Evolutionary conservation across 164 flowering plant species (phyloP), one percentile per base, ranked within the genome.

Genomic region (Paratinospora sagittata): DNA sequence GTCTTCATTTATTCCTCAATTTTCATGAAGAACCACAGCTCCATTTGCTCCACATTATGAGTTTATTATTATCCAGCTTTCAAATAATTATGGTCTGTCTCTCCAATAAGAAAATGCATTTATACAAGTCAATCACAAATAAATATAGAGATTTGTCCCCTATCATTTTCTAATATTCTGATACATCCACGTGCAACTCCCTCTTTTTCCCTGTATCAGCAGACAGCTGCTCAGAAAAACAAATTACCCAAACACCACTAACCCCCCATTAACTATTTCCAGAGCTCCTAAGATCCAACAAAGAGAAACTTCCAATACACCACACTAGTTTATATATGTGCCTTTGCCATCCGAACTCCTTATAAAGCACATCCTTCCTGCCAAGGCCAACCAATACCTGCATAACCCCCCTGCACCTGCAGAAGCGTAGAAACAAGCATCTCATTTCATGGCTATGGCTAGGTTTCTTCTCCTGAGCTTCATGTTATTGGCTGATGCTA

Each of bases 391-490:
- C 8, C 61, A 57, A 23, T 52, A 27, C 17, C 21, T 26, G 61
- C 57, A 16, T 52, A 10, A 23, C 57, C 26, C 27, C 43, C 16
- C 27, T 17, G 45, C 17, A 10, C 10, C 13, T 0, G 39, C 14
- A 12, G 34, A 49, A 33, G 6, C 6, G n/a, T 23, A 23, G 4
- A n/a, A 65, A 63, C 27, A 66, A 6, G 12, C 26, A 68, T 27
- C 39, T 11, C 39, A 72, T 17, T 14, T 39, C 8, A 6, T 8
- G 45, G 67, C 34, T 30, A 80, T 82, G 85, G 74, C 83, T 72
- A 58, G 37, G 6, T 17, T 47, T 43, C 72, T 77, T 63, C 74
- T 78, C 4, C 12, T 77, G 34, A 70, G 65, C 73, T 76, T 81
- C 57, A 67, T 81, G 67, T 58, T 78, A 43, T 1, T 30, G 34